phyloP scores from a whole-genome alignment of 345 rosid species.

The Eucalyptus marginata region DNA sequence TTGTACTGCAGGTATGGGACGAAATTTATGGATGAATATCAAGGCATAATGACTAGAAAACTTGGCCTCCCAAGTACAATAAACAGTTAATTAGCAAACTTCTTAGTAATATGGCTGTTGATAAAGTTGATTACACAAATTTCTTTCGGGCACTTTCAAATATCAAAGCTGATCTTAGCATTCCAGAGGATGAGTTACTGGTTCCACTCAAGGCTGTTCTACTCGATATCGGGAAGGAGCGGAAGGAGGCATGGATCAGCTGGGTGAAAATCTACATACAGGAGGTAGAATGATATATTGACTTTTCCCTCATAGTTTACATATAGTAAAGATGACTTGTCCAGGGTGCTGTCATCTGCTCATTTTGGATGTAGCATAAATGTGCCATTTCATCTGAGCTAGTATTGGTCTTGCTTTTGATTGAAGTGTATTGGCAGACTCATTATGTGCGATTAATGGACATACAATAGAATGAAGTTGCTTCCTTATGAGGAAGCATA shows the following conservation, averaged over 20 bases:
- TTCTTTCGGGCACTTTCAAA: conserved; percentile 77
- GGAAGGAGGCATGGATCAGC: conserved; percentile 85
- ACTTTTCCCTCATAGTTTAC: background rate
- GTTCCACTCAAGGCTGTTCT: conserved; percentile 77
- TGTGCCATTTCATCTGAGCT: background rate
- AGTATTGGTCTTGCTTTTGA: background rate
- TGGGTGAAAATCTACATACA: conserved; percentile 81
- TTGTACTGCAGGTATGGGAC: conserved; percentile 62
- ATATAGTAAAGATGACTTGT: background rate
- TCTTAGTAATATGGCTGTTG: conserved; percentile 90
- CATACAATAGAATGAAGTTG: background rate
- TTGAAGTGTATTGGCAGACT: background rate
- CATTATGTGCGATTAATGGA: background rate
- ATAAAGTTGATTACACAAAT: conserved; percentile 96
- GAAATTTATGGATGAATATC: conserved; percentile 95
- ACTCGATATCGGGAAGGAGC: conserved; percentile 91
- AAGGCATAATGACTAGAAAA: conserved; percentile 78
- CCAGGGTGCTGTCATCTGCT: background rate
- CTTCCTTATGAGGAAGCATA: background rate
- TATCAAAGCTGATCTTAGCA: conserved; percentile 56
- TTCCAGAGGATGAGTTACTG: conserved; percentile 53
- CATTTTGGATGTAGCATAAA: background rate
- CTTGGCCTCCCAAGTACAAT: conserved; percentile 91
- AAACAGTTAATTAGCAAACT: conserved; percentile 75
- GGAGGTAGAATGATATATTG: conserved; percentile 40